Evolutionary conservation across 495 filamentous ascomycete species (phyloP).

Genomic region (Hypoxylon intermedium): DNA sequence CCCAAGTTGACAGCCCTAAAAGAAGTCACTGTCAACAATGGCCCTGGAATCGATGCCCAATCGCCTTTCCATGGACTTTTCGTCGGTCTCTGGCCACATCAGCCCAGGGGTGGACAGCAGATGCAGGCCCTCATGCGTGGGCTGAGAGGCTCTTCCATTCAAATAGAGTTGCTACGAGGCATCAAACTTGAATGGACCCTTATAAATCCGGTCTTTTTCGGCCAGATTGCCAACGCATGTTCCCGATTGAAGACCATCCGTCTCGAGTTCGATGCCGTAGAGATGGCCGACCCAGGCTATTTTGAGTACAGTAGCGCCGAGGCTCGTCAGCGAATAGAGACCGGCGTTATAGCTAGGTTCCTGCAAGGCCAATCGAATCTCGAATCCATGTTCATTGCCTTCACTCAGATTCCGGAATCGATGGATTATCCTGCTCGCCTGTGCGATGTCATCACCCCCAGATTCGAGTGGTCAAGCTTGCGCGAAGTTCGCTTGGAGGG

Average conservation of each 20-base stretch:
- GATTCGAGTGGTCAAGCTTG: background rate
- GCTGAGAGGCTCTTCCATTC: background rate
- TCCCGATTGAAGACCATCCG: background rate
- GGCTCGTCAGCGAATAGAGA: background rate
- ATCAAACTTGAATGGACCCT: too few relatives aligned
- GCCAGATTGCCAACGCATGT: background rate
- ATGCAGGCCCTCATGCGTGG: background rate
- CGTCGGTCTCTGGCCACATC: too few relatives aligned
- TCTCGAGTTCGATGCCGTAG: background rate
- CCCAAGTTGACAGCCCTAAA: background rate
- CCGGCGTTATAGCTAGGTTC: background rate
- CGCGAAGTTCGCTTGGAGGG: background rate
- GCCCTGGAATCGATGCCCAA: background rate
- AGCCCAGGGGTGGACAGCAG: background rate
- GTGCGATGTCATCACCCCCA: background rate
- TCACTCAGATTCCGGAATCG: background rate
- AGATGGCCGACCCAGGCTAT: background rate
- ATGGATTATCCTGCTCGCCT: background rate
- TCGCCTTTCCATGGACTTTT: constrained; percentile 3
- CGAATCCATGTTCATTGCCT: background rate
- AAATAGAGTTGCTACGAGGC: background rate
- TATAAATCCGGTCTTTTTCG: background rate
- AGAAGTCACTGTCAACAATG: background rate
- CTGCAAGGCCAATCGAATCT: background rate
- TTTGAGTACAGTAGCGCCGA: background rate